These are phyloP conservation scores for Lepidium didymum DNA, from an alignment of 345 rosid genomes.

Conservation along the genomic window DNA sequence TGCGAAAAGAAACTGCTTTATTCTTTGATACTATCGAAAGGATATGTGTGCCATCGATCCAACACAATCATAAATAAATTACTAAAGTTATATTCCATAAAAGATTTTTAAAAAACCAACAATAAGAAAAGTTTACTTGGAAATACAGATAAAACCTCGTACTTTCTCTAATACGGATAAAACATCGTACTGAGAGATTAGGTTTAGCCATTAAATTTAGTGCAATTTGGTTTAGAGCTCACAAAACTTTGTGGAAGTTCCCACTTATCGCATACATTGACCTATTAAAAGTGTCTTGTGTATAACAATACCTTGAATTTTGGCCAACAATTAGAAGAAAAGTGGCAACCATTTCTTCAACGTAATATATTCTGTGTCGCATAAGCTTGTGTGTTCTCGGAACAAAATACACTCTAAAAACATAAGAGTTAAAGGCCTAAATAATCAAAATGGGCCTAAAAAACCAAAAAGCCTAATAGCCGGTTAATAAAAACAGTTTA, in stretches of 20 bases:
- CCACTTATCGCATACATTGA: not conserved
- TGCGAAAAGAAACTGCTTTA: not conserved
- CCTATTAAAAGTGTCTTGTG: not conserved
- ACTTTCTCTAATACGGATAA: not conserved
- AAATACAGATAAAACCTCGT: not conserved
- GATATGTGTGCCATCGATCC: not conserved
- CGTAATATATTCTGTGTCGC: not conserved
- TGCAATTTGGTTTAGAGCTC: not conserved
- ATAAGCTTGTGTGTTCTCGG: not conserved
- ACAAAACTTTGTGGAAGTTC: not conserved
- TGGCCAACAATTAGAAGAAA: too few species aligned
- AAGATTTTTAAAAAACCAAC: not conserved
- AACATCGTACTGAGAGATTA: not conserved
- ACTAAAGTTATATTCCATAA: not conserved
- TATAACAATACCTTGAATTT: too few species aligned
- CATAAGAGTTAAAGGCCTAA: too few species aligned
- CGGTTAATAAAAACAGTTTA: too few species aligned
- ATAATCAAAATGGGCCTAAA: too few species aligned
- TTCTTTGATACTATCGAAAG: not conserved
- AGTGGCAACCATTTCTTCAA: not conserved
- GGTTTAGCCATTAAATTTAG: not conserved
- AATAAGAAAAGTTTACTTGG: not conserved
- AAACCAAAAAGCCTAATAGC: too few species aligned
- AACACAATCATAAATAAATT: not conserved
- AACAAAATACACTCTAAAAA: too few species aligned